Evolutionary conservation across 139 green algal genomes (phyloP).

Genomic region (Eudorina sp.): DNA sequence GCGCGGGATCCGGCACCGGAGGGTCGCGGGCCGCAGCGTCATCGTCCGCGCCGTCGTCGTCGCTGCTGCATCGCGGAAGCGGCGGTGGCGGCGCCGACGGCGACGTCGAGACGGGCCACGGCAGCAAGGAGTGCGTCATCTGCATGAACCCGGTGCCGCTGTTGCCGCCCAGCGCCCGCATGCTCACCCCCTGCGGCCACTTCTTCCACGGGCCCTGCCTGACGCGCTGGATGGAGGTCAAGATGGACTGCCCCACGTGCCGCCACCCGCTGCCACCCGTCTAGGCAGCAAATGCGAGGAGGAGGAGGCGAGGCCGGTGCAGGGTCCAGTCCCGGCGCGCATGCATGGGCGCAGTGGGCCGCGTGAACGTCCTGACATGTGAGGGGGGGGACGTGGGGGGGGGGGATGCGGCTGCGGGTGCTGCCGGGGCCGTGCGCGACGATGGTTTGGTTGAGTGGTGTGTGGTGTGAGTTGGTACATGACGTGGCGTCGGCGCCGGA

Average conservation of each 20-base stretch:
- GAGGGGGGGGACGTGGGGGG: too few relatives aligned
- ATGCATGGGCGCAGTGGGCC: too few relatives aligned
- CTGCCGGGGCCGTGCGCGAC: too few relatives aligned
- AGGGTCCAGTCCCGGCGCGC: too few relatives aligned
- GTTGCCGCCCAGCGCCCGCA: constrained; percentile 47
- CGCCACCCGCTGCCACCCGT: constrained; percentile 42
- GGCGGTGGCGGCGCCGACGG: not conserved
- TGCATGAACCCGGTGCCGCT: constrained; percentile 88
- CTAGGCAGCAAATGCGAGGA: not conserved
- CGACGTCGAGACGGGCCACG: constrained; percentile 61
- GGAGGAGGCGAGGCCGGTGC: too few relatives aligned
- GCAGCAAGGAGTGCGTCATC: constrained; percentile 88
- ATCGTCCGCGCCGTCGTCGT: not conserved
- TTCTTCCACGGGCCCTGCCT: constrained; percentile 90
- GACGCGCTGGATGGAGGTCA: constrained; percentile 90
- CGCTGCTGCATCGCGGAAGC: not conserved
- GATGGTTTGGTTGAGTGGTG: too few relatives aligned
- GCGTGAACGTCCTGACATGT: too few relatives aligned
- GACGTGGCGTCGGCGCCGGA: too few relatives aligned
- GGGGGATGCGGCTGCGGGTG: too few relatives aligned
- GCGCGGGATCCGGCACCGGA: too few relatives aligned
- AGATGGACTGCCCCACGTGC: constrained; percentile 92
- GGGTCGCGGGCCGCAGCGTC: not conserved
- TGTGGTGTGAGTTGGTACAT: too few relatives aligned
- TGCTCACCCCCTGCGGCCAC: constrained; percentile 84